A percentile compares a stretch with the other conserved stretches of the same genome.
Evolutionary conservation across 345 rosid genomes (phyloP).

Genomic region (Eucalyptus paniculata): DNA sequence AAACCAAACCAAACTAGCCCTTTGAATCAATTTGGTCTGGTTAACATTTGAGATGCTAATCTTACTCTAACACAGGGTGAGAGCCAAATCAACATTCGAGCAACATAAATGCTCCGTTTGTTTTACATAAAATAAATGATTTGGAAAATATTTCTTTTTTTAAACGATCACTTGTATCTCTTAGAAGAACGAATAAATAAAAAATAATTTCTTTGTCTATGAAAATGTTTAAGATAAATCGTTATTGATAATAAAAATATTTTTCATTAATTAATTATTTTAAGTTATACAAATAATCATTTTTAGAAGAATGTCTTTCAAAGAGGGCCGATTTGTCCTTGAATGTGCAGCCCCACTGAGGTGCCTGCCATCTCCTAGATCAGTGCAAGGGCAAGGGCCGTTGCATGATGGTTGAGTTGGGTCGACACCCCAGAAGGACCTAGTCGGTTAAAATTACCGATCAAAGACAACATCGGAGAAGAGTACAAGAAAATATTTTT

Average conservation of each 20-base stretch:
- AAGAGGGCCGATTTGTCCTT: too few relatives aligned
- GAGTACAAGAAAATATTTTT: neutral
- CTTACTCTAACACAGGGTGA: fast-evolving
- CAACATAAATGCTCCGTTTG: fast-evolving
- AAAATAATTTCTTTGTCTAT: fast-evolving
- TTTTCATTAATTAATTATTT: neutral
- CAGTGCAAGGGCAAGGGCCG: too few relatives aligned
- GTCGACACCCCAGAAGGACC: too few relatives aligned
- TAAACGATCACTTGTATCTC: fast-evolving
- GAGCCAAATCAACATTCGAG: neutral
- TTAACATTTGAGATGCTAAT: neutral
- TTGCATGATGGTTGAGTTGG: too few relatives aligned
- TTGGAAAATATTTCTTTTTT: fast-evolving
- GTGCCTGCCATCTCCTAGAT: too few relatives aligned
- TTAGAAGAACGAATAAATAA: neutral
- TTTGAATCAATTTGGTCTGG: fast-evolving
- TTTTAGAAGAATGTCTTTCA: too few relatives aligned
- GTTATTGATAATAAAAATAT: fast-evolving
- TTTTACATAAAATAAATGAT: fast-evolving
- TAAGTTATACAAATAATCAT: fast-evolving
- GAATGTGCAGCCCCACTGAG: too few relatives aligned
- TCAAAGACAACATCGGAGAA: neutral
- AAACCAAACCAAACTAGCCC: neutral
- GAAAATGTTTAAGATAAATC: neutral
- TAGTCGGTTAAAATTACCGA: neutral